Evolutionary conservation across 1,284 basidiomycete species (phyloP).

Genomic region (Ceratobasidium sp.): DNA sequence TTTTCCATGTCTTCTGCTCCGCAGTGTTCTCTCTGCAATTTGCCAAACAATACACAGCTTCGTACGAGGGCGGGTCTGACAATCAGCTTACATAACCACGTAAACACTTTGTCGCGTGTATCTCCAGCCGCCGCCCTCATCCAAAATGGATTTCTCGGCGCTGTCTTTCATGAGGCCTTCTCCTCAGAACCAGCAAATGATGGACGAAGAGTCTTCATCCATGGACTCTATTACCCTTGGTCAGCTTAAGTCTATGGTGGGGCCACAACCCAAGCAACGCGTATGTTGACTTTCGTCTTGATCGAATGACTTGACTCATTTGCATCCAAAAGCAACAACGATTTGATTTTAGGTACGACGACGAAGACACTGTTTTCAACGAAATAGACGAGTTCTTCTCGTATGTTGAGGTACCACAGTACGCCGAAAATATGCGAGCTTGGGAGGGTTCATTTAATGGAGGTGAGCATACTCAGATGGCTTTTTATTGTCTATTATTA

Average conservation of each 20-base stretch:
- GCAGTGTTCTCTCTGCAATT: too few relatives aligned
- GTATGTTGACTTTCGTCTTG: slow-evolving; percentile 35
- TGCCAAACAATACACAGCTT: too few relatives aligned
- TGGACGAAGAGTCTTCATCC: slow-evolving; percentile 13
- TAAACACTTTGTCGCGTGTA: too few relatives aligned
- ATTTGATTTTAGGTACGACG: slow-evolving; percentile 92
- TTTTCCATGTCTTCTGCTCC: too few relatives aligned
- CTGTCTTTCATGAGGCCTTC: slow-evolving; percentile 31
- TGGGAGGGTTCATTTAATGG: slow-evolving; percentile 85
- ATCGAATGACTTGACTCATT: not conserved
- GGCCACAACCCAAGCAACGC: slow-evolving; percentile 63
- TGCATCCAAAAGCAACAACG: slow-evolving; percentile 67
- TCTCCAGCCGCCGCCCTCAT: too few relatives aligned
- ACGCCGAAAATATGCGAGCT: slow-evolving; percentile 84
- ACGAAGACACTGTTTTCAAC: slow-evolving; percentile 93
- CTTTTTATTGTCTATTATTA: slow-evolving; percentile 6
- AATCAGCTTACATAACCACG: not conserved
- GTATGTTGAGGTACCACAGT: slow-evolving; percentile 93
- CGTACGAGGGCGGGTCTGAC: too few relatives aligned
- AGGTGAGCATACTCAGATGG: slow-evolving; percentile 56
- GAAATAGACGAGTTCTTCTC: slow-evolving; percentile 98
- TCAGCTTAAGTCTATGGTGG: slow-evolving; percentile 78
- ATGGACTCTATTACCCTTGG: slow-evolving; percentile 81
- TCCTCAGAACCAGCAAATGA: slow-evolving; percentile 15
- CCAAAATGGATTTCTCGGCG: slow-evolving; percentile 32